phyloP scores from a whole-genome alignment of 345 rosid genomes.

The Brassica juncea region DNA sequence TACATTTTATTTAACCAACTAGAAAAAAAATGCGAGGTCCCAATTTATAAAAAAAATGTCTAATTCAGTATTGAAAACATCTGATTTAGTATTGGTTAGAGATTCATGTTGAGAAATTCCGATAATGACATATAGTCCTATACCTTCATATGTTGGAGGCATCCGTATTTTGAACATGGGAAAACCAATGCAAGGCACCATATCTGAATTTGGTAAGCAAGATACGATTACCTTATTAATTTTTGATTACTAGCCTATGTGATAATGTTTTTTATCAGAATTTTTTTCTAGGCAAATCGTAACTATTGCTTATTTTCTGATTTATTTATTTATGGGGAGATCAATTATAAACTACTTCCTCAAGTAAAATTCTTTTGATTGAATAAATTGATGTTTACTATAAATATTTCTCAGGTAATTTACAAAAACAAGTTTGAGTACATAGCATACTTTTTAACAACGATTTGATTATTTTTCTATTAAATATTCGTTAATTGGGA shows the following conservation, averaged over 20 bases:
- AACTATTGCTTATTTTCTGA: neutral
- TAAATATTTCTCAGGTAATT: too few species aligned
- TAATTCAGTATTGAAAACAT: too few species aligned
- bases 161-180: neutral
- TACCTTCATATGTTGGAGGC: neutral
- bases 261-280: neutral
- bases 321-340: neutral
- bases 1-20: neutral
- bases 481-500: neutral
- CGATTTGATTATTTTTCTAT: neutral
- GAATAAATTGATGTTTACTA: neutral
- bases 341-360: too few species aligned
- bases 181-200: neutral
- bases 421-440: neutral
- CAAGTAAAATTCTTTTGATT: neutral
- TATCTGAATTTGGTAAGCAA: neutral
- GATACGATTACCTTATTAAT: neutral
- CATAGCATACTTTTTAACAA: too few species aligned
- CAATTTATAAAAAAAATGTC: too few species aligned
- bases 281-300: neutral
- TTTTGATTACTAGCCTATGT: neutral
- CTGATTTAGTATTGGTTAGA: neutral
- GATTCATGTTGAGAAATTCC: neutral
- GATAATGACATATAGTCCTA: neutral
- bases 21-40: too few species aligned